Base-by-base conservation (phyloP, 2,329 filamentous ascomycete genomes). In the Aphanocladium album region DNA sequence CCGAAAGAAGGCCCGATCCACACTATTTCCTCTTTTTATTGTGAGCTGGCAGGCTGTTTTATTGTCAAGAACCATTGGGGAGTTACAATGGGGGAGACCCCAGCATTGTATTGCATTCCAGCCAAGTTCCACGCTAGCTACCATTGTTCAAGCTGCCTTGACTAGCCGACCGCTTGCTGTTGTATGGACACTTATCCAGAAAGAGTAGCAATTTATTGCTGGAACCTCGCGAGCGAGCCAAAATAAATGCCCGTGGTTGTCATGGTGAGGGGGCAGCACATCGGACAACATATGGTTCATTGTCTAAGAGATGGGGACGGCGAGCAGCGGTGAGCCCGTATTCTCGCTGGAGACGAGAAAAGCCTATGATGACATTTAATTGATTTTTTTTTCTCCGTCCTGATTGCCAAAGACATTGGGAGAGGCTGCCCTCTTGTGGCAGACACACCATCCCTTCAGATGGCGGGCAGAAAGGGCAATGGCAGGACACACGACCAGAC, bases 81-180 rank as follows among this genome's bases (percentile, higher is more conserved):
- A 46, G 12, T 9, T 1, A 21, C 21, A 19, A 27, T 54, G 23
- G 19, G 17, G n/a, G 5, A 16, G 2, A 14, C 5, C 30, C 5
- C 5, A 9, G 30, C 30, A 30, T 30, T 30, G 27, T 47, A 57
- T 57, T 57, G 55, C 55, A 57, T 57, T 57, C 55, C 55, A 41
- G 45, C 7, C 14, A 16, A 12, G 6, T 23, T 17, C 33, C 6
- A 6, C 50, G 21, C 19, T 27, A 23, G 23, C 25, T 2, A 12
- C 30, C 1, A 53, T 53, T 53, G 50, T 23, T n/a, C 8, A 23
- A 17, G 3, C 7, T 35, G 9, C 27, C n/a, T 35, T 51, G 25
- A 25, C 2, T n/a, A n/a, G n/a, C 7, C 14, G 16, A 5, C 9
- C 4, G 47, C 2, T 19, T 4, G 9, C 14, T 25, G 43, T 23